These are phyloP conservation scores for Beauveria scarabaeidicola DNA, from an alignment of 2,329 filamentous ascomycete genomes.

Conservation along the genomic window DNA sequence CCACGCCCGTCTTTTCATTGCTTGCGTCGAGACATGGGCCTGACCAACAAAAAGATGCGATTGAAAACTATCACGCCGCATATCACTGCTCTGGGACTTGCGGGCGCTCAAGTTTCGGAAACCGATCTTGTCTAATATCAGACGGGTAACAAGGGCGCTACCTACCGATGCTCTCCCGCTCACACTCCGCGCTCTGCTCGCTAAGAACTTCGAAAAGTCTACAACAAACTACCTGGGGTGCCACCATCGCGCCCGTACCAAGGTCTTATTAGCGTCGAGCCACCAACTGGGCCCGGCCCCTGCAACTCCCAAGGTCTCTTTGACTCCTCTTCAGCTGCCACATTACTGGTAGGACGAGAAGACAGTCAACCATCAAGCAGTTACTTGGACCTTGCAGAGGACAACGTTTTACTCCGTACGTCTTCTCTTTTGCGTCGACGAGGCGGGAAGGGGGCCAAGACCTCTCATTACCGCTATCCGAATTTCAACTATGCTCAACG, in stretches of 20 bases:
- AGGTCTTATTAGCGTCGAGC: background rate
- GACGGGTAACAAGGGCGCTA: background rate
- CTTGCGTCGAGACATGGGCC: conserved; percentile 6
- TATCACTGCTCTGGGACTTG: background rate
- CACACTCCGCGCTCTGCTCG: background rate
- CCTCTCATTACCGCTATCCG: background rate
- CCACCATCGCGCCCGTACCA: background rate
- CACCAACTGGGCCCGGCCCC: background rate
- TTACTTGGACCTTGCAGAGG: background rate
- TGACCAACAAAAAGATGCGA: background rate
- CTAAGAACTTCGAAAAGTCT: background rate
- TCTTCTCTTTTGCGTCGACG: no score
- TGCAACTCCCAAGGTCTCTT: background rate
- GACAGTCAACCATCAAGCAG: background rate
- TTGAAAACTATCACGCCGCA: background rate
- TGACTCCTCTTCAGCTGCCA: background rate
- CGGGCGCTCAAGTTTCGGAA: background rate
- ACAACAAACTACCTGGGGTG: background rate
- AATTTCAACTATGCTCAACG: no score
- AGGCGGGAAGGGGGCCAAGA: background rate
- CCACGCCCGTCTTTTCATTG: background rate
- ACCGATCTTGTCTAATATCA: background rate
- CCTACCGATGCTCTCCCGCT: background rate
- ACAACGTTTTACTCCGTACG: background rate
- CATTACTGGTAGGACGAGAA: background rate